Percentiles rank a stretch among this genome's conserved stretches.
phyloP scores from a whole-genome alignment of 306 rosid species.

The Gastrolobium bilobum region DNA sequence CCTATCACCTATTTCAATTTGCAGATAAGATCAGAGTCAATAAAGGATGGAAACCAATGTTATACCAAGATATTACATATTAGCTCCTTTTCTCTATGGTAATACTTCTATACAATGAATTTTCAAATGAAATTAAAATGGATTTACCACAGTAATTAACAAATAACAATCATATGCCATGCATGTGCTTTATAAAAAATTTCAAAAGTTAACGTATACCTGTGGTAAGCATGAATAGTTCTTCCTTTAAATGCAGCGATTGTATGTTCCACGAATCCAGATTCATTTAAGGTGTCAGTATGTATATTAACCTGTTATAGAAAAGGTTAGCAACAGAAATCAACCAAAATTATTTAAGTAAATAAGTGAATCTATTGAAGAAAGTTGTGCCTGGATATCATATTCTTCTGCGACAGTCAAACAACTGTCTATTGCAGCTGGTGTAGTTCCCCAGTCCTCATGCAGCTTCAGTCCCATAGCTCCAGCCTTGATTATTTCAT shows the following conservation, averaged over 20 bases:
- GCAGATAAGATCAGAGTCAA: constrained; percentile 33
- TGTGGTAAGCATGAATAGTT: constrained; percentile 94
- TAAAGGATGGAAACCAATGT: constrained; percentile 28
- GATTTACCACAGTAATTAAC: neutral
- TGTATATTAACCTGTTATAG: constrained; percentile 87
- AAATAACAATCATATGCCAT: constrained; percentile 20
- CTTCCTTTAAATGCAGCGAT: constrained; percentile 89
- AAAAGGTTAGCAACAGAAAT: constrained; percentile 33
- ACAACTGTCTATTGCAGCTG: constrained; percentile 87
- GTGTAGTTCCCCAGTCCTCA: constrained; percentile 98
- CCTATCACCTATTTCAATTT: constrained; percentile 1
- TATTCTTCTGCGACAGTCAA: constrained; percentile 77
- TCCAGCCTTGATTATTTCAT: constrained; percentile 82
- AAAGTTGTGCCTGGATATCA: constrained; percentile 76
- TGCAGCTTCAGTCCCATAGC: constrained; percentile 98
- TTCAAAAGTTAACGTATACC: constrained; percentile 57
- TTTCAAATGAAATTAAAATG: constrained; percentile 7
- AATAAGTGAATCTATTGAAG: constrained; percentile 15
- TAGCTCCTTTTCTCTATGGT: constrained; percentile 23
- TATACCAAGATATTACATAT: constrained; percentile 7
- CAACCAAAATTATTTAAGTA: constrained; percentile 16
- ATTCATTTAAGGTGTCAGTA: constrained; percentile 92
- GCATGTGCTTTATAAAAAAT: neutral
- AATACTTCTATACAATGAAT: constrained; percentile 26
- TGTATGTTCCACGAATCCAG: constrained; percentile 95